A percentile compares a stretch with the other conserved stretches of the same genome.
Conservation (phyloP, 257 asterid genomes). For the Solanum ossicruentum region DNA sequence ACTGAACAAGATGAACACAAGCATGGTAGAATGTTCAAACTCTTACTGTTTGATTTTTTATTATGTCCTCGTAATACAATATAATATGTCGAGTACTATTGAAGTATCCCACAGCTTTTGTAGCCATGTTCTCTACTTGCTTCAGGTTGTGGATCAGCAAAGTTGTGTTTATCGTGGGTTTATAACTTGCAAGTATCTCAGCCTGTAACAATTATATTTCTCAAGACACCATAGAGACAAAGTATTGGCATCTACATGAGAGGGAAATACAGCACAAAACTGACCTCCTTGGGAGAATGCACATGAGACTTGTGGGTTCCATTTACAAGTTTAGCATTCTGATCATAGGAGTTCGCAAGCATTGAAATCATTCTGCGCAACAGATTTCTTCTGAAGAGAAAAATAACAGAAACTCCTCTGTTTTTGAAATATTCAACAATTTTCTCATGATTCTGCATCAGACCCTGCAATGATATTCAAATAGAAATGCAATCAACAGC, state of each 20-base stretch:
- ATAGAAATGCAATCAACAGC: background rate
- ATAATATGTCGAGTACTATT: conserved; percentile 68
- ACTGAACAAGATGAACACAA: background rate
- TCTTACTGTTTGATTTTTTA: conserved; percentile 67
- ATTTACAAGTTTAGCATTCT: conserved; percentile 60
- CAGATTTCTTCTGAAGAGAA: conserved; percentile 86
- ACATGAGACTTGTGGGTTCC: conserved; percentile 98
- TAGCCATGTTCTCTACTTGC: conserved; percentile 66
- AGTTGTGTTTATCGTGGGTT: conserved; percentile 62
- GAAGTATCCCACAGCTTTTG: conserved; percentile 56
- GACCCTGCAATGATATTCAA: conserved; percentile 44
- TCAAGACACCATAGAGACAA: background rate
- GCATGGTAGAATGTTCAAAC: background rate
- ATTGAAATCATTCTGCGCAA: conserved; percentile 82
- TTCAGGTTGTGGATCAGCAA: conserved; percentile 48
- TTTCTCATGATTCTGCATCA: conserved; percentile 72
- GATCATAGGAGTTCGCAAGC: conserved; percentile 86
- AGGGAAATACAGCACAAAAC: background rate
- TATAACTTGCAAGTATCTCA: conserved; percentile 70
- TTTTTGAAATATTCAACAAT: conserved; percentile 62
- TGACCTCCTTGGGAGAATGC: conserved; percentile 74
- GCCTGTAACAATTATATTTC: conserved; percentile 32
- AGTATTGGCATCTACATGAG: background rate
- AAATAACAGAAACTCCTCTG: conserved; percentile 75
- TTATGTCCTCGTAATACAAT: conserved; percentile 77